A percentile compares a stretch with the other conserved stretches of the same genome.
phyloP scores from a whole-genome alignment of 352 stramenopile species.

The Globisporangium apiculatum region DNA sequence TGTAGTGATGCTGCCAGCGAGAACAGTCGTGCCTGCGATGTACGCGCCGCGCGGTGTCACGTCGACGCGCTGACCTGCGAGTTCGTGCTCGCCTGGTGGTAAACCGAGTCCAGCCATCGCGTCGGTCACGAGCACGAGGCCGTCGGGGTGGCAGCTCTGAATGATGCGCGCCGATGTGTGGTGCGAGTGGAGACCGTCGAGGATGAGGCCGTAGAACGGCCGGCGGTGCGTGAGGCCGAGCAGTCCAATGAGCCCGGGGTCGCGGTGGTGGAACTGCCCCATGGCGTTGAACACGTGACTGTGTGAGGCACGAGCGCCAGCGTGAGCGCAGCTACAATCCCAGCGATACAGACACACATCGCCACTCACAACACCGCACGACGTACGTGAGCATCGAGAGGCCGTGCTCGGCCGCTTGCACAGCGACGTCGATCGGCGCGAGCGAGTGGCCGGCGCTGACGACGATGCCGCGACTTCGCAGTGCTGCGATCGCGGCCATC shows the following conservation, averaged over 20 bases:
- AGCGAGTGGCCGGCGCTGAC: constrained; percentile 74
- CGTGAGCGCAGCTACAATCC: not conserved
- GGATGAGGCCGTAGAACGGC: constrained; percentile 80
- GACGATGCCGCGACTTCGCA: constrained; percentile 26
- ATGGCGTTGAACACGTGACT: constrained; percentile 91
- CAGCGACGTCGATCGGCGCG: constrained; percentile 59
- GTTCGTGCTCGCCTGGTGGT: constrained; percentile 51
- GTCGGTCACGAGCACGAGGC: constrained; percentile 80
- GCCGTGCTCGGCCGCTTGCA: constrained; percentile 53
- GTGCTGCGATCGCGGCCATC: constrained; percentile 16
- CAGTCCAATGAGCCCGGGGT: constrained; percentile 85
- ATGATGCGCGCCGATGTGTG: constrained; percentile 75
- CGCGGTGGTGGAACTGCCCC: constrained; percentile 86
- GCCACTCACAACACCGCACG: not conserved
- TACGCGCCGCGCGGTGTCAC: constrained; percentile 34
- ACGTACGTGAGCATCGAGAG: constrained; percentile 77
- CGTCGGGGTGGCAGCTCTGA: constrained; percentile 64
- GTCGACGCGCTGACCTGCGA: constrained; percentile 64
- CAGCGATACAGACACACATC: not conserved
- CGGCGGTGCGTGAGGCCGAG: constrained; percentile 42
- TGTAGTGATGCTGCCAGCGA: constrained; percentile 79
- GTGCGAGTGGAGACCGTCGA: constrained; percentile 86
- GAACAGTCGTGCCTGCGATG: constrained; percentile 66
- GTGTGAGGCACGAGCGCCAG: not conserved
- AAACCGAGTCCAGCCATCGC: constrained; percentile 83